Base-by-base conservation (phyloP, 2,329 filamentous ascomycete species). In the Tolypocladium pustulatum region DNA sequence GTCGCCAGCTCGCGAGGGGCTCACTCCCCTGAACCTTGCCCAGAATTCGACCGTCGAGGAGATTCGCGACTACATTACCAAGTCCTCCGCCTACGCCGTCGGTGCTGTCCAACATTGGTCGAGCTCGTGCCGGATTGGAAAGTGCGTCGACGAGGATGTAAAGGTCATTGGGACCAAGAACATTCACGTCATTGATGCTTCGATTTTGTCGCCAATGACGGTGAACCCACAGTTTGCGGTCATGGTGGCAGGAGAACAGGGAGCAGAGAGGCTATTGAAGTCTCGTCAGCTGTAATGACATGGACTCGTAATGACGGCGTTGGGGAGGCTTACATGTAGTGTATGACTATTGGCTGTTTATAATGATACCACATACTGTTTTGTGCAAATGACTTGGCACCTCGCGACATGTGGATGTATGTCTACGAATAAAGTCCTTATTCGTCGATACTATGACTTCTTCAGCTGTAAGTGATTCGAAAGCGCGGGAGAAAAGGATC, bases 221-320 rank as follows among this genome's bases (percentile, higher is more conserved):
- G 78, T 79, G 1, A 82, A 82, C 63, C 80, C 80, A 1, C 78
- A 80, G 62, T 78, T 82, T 66, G 79, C 78, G 0, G 73, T 81
- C 32, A 82, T 82, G 78, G 75, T 79, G 25, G 79, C 76, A 5
- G 80, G 73, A 0, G 80, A 82, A 70, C 75, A 73, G 62, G 80
- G 75, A 1, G 72, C 75, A 3, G 80, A 82, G 67, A 70, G 76
- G 62, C 79, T 82, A 59, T 37, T 63, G 37, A 51, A 52, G 55
- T 49, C 46, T 30, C 46, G 46, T 4, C 2, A 30, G 46, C 25
- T 3, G 46, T 49, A 49, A 49, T 30, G 13, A 49, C 4, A 49
- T 8, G 13, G 2, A 49, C 25, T 49, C 25, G 10, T 49, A 30
- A 30, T 30, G 7, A 30, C 25, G 46, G 46, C 46, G 46, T 49